A percentile compares a stretch with the other conserved stretches of the same genome.
phyloP scores from a whole-genome alignment of 495 filamentous ascomycete genomes.

The Penicillium crystallinum region DNA sequence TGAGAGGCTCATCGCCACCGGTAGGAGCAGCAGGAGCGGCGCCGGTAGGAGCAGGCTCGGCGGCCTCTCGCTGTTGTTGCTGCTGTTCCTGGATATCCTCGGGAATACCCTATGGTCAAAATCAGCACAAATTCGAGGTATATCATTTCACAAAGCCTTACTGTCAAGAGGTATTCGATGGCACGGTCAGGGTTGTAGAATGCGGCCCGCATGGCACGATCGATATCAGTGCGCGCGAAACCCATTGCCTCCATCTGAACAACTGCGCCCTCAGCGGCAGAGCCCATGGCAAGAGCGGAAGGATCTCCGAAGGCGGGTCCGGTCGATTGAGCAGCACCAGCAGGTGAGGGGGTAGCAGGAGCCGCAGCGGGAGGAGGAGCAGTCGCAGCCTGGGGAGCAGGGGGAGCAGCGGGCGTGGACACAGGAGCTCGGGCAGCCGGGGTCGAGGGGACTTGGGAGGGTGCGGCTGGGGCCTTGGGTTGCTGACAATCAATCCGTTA shows the following conservation, averaged over 20 bases:
- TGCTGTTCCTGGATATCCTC: conserved; percentile 71
- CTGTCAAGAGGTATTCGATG: conserved; percentile 88
- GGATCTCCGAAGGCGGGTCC: conserved; percentile 61
- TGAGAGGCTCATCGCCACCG: conserved; percentile 65
- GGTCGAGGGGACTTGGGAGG: conserved; percentile 55
- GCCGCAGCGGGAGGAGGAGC: conserved; percentile 51
- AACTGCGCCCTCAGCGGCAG: conserved; percentile 77
- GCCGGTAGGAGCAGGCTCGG: conserved; percentile 29
- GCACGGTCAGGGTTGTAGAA: conserved; percentile 96
- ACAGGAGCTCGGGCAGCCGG: conserved; percentile 40
- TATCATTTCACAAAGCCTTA: conserved; percentile 41
- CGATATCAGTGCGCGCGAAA: conserved; percentile 78
- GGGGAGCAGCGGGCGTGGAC: conserved; percentile 52
- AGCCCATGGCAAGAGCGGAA: conserved; percentile 77
- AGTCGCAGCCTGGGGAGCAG: conserved; percentile 59
- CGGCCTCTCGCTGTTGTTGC: conserved; percentile 19
- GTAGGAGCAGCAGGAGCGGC: conserved; percentile 31
- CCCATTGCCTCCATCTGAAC: conserved; percentile 97
- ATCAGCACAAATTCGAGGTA: conserved; percentile 6
- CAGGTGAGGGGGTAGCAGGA: conserved; percentile 63
- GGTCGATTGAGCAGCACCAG: conserved; percentile 38
- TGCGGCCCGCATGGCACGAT: conserved; percentile 89
- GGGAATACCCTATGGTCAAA: conserved; percentile 76
- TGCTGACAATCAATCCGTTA: conserved; percentile 24
- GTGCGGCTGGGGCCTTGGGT: conserved; percentile 64